These are phyloP conservation scores for Citrus inodora DNA, from an alignment of 345 rosid genomes.

Conservation along the genomic window DNA sequence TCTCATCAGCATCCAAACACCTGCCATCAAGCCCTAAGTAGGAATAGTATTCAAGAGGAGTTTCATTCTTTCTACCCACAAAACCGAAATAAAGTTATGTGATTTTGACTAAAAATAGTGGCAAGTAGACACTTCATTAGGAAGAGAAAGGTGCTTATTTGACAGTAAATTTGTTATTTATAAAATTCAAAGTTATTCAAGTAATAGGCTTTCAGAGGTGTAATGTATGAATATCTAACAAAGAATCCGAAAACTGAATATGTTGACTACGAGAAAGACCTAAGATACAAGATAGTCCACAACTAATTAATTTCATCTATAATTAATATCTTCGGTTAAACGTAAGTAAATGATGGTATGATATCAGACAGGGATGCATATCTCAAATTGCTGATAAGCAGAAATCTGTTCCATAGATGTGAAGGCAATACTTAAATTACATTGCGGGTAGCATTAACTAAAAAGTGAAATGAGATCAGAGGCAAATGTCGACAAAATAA, in stretches of 20 bases:
- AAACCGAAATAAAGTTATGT: neutral
- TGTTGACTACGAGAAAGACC: neutral
- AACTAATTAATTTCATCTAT: neutral
- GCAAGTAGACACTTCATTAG: neutral
- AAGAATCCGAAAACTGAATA: neutral
- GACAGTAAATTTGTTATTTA: neutral
- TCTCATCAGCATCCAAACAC: slow-evolving; percentile 57
- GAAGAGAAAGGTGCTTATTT: neutral
- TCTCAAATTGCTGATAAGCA: neutral
- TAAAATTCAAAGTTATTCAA: neutral
- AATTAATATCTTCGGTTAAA: neutral
- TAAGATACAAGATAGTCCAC: neutral
- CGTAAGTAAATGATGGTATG: neutral
- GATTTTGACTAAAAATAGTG: neutral
- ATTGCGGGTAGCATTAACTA: neutral
- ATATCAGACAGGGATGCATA: neutral
- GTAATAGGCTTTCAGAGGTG: neutral
- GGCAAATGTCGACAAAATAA: neutral
- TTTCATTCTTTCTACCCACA: slow-evolving; percentile 23
- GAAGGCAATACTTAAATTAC: neutral
- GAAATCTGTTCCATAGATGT: neutral
- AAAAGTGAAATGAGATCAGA: neutral
- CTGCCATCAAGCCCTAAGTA: slow-evolving; percentile 56
- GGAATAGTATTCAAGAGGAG: slow-evolving; percentile 52
- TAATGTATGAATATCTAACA: neutral